phyloP scores from a whole-genome alignment of 148 eudicot species.

The Nepenthes mirabilis region DNA sequence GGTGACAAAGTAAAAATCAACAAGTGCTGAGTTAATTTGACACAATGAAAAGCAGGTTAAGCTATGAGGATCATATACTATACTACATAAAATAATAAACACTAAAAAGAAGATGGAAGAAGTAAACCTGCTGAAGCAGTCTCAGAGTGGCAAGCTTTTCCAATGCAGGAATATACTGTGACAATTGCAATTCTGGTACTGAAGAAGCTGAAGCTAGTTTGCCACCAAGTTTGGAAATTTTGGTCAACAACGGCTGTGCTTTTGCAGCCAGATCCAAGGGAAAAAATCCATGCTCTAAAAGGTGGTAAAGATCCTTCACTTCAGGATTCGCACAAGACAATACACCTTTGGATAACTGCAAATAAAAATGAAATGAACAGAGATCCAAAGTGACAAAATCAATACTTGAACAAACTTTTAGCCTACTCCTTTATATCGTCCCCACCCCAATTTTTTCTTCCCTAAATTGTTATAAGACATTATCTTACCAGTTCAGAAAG shows the following conservation, averaged over 20 bases:
- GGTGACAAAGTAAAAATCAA: constrained; percentile 4
- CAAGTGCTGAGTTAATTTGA: not conserved
- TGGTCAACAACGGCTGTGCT: constrained; percentile 62
- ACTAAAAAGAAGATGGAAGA: constrained; percentile 1
- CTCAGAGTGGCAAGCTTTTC: constrained; percentile 79
- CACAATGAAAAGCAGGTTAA: not conserved
- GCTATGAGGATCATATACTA: not conserved
- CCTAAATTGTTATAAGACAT: not conserved
- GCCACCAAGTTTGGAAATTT: constrained; percentile 76
- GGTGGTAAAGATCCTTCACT: constrained; percentile 83
- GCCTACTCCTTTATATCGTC: not conserved
- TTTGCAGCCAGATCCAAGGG: constrained; percentile 58
- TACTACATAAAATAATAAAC: not conserved
- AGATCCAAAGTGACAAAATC: not conserved
- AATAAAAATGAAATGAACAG: not conserved
- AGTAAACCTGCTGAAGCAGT: constrained; percentile 70
- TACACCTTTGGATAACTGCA: constrained; percentile 76
- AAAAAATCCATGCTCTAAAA: constrained; percentile 65
- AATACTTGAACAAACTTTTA: not conserved
- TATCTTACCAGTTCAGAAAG: constrained; percentile 66
- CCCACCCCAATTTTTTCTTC: not conserved
- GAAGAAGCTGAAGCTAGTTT: constrained; percentile 81
- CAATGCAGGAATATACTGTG: constrained; percentile 56
- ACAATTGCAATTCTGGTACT: constrained; percentile 74
- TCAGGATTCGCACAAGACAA: constrained; percentile 84